Evolutionary conservation across 78 protist genomes (phyloP).

Genomic region (Monosiga brevicollis): DNA sequence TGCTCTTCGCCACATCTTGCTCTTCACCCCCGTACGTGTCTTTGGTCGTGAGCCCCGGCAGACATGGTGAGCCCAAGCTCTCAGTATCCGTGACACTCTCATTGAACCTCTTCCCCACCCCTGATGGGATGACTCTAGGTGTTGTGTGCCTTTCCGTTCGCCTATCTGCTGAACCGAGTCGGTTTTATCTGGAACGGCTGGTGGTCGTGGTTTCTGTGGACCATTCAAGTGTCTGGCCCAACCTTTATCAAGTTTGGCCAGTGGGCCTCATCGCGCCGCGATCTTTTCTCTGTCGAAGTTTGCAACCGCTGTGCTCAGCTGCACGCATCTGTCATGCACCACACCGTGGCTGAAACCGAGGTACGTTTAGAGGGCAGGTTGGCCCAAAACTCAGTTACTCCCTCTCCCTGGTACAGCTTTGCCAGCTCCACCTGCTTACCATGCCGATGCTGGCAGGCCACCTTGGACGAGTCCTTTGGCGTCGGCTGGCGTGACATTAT

Average conservation of each 20-base stretch:
- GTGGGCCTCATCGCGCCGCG: constrained; percentile 30
- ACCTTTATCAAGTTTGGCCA: constrained; percentile 28
- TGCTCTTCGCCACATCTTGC: neutral
- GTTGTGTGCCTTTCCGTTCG: neutral
- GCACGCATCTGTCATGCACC: neutral
- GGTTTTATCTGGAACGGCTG: neutral
- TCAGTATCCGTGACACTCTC: neutral
- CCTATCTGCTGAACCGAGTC: neutral
- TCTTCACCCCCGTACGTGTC: neutral
- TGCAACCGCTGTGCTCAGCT: neutral
- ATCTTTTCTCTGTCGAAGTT: neutral
- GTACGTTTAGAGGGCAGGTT: too few relatives aligned
- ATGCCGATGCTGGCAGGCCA: too few relatives aligned
- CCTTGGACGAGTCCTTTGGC: neutral
- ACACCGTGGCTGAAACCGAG: neutral
- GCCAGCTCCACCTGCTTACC: too few relatives aligned
- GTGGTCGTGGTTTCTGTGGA: neutral
- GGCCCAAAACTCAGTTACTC: too few relatives aligned
- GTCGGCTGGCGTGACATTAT: neutral
- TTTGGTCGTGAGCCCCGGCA: neutral
- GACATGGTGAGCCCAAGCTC: neutral
- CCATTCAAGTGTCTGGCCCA: neutral
- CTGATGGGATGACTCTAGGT: neutral
- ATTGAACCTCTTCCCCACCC: neutral
- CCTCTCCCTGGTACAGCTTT: too few relatives aligned